Evolutionary conservation across 225 moss, liverwort and hornwort species (phyloP).

Genomic region (Marchantia polymorpha): DNA sequence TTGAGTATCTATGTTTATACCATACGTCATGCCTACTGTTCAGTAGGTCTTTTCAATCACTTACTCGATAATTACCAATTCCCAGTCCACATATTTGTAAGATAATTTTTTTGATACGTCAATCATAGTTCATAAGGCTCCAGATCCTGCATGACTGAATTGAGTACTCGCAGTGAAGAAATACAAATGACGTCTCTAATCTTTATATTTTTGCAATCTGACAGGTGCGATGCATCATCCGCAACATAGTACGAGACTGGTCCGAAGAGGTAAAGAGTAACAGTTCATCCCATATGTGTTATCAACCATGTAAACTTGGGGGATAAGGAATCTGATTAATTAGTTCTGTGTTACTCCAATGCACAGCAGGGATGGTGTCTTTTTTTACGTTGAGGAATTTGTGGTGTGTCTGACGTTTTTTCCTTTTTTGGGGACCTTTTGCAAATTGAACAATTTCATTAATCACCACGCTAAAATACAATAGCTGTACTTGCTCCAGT

Average conservation of each 20-base stretch:
- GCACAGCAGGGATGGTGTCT: neutral
- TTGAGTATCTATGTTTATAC: no score
- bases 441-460: neutral
- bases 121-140: no score
- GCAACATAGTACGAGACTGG: slow-evolving; percentile 82
- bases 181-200: no score
- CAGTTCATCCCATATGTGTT: neutral
- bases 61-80: no score
- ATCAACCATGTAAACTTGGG: neutral
- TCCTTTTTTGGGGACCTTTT: neutral
- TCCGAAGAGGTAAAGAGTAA: slow-evolving; percentile 57
- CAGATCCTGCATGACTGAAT: no score
- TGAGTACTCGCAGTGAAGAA: no score
- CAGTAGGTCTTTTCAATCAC: no score
- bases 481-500: neutral
- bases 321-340: neutral
- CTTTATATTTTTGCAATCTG: neutral
- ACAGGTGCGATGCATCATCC: slow-evolving; percentile 77
- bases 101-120: no score
- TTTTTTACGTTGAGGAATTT: neutral
- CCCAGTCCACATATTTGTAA: no score
- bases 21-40: no score
- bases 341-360: neutral
- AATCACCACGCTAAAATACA: neutral
- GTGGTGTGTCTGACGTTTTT: neutral